These are phyloP conservation scores for Inga leiocalycina DNA, from an alignment of 306 rosid genomes.

Conservation along the genomic window DNA sequence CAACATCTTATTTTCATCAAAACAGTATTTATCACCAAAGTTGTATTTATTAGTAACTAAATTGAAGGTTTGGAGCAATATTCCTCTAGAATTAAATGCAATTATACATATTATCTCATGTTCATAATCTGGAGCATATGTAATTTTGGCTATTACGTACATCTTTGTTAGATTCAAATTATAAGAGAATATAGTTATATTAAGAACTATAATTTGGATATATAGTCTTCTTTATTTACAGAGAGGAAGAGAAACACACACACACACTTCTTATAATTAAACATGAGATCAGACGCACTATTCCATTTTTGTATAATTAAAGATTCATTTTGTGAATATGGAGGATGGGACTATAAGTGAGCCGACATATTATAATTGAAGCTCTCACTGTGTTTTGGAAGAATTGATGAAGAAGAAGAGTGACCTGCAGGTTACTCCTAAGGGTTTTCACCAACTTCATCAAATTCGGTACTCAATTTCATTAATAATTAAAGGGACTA, in stretches of 20 bases:
- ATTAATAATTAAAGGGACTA: slow-evolving; percentile 9
- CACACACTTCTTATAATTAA: no score
- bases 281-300: not conserved
- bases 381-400: not conserved
- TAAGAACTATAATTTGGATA: not conserved
- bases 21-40: not conserved
- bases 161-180: not conserved
- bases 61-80: not conserved
- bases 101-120: not conserved
- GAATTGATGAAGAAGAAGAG: slow-evolving; percentile 19
- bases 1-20: not conserved
- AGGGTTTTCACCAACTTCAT: not conserved
- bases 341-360: not conserved
- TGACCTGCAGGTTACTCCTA: slow-evolving; percentile 1
- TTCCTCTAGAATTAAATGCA: not conserved
- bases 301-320: no score
- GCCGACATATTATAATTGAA: not conserved
- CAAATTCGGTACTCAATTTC: not conserved
- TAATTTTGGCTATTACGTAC: not conserved
- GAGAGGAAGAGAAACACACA: no score
- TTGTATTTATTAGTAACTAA: not conserved
- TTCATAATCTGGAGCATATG: not conserved
- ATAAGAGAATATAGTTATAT: not conserved
- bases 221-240: not conserved
- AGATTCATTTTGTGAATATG: not conserved